Base-by-base conservation (phyloP, 2,329 filamentous ascomycete genomes). In the Pleomassaria siparia region DNA sequence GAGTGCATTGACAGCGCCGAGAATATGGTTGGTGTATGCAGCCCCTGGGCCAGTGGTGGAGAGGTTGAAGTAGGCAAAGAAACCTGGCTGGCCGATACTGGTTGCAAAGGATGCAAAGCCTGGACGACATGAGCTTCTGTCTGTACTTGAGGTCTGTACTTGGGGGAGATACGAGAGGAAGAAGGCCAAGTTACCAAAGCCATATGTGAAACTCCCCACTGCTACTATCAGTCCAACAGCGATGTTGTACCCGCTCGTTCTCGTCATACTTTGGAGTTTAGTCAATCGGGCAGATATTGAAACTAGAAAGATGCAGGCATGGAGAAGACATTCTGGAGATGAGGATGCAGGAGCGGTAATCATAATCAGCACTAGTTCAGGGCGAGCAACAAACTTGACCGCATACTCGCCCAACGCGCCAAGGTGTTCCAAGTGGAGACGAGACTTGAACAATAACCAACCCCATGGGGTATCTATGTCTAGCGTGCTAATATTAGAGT, bases 41-140 rank as follows among this genome's bases (percentile, higher is more conserved):
- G 59, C 50, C 11, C 47, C 44, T 0, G 55, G 51, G 2, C 57
- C 59, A 2, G 46, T 55, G 2, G 39, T 40, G 2, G 50, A 22
- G 28, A 58, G 53, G 16, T 55, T 50, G 43, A 60, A 62, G 50
- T 59, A 62, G 2, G 30, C 13, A 39, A 53, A 56, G 44, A 58
- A 60, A n/a, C 55, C 55, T 21, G 58, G 54, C 30, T 56, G 54
- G 22, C 56, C 56, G 24, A 59, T 56, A 40, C 51, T 56, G 2
- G 52, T 62, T n/a, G 57, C 54, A 32, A 60, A 62, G 4, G 57
- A 54, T 9, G 59, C 56, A 25, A 62, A 62, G 12, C 59, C 58
- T 59, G 22, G 12, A 2, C 12, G 3, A 2, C 20, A n/a, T 49
- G 28, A 53, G 46, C 22, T 20, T 12, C 4, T 28, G 35, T 18